These are phyloP conservation scores for Corylus americana DNA, from an alignment of 306 rosid species.

Conservation along the genomic window DNA sequence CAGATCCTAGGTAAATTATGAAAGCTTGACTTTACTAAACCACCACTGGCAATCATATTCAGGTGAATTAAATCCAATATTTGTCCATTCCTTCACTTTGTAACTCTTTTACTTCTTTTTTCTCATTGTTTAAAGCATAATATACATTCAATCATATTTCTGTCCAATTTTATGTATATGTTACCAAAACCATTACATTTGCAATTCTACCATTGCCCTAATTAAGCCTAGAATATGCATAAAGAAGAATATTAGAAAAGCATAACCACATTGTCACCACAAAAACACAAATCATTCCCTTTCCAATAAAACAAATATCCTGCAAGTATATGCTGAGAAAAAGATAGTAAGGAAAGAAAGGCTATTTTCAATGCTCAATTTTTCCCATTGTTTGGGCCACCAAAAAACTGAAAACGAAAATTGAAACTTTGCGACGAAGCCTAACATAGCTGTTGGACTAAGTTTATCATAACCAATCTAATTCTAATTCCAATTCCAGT, in stretches of 20 bases:
- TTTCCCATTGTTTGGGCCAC: not conserved
- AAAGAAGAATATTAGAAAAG: not conserved
- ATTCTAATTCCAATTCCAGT: not conserved
- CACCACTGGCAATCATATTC: not conserved
- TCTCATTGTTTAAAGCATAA: not conserved
- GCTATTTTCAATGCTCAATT: not conserved
- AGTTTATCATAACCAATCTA: not conserved
- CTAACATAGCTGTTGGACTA: not conserved
- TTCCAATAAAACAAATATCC: not conserved
- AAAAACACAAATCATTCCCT: not conserved
- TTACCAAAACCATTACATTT: not conserved
- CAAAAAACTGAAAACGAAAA: not conserved
- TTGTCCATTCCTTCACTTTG: not conserved
- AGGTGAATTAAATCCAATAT: not conserved
- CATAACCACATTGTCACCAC: not conserved
- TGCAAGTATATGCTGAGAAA: not conserved
- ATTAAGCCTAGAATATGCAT: not conserved
- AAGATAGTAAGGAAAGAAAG: too few relatives aligned
- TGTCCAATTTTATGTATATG: too few relatives aligned
- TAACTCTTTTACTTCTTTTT: not conserved
- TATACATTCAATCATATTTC: not conserved
- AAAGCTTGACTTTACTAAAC: not conserved
- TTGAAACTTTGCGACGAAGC: not conserved
- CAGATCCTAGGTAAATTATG: not conserved
- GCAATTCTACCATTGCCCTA: not conserved